A percentile compares a stretch with the other conserved stretches of the same genome.
phyloP scores from a whole-genome alignment of 768 basidiomycete species.

The Cystofilobasidium macerans region DNA sequence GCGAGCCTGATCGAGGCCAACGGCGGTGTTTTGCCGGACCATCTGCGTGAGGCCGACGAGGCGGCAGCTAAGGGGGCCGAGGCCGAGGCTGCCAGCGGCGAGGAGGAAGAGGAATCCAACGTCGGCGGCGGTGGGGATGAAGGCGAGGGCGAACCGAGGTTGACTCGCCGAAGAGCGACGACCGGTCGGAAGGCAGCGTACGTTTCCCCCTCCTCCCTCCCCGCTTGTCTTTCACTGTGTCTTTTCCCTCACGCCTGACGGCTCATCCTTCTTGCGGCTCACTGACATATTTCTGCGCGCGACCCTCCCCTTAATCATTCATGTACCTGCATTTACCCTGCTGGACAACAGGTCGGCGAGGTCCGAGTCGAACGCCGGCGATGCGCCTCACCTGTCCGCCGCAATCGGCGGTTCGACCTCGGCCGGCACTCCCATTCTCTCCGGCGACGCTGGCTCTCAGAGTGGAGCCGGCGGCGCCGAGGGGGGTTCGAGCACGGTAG shows the following conservation, averaged over 20 bases:
- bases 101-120: constrained; percentile 10
- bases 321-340: not conserved
- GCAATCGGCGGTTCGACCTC: too few relatives aligned
- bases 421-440: too few relatives aligned
- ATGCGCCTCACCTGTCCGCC: too few relatives aligned
- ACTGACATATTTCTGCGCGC: too few relatives aligned
- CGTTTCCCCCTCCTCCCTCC: not conserved
- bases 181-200: not conserved
- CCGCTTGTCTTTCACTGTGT: not conserved
- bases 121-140: constrained; percentile 8
- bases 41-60: not conserved
- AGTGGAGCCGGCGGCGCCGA: too few relatives aligned
- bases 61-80: too few relatives aligned
- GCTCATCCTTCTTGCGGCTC: too few relatives aligned
- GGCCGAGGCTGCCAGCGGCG: not conserved
- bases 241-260: not conserved
- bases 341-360: not conserved
- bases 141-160: constrained; percentile 25
- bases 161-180: constrained; percentile 38
- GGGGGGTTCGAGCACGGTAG: not conserved
- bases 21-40: not conserved
- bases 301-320: too few relatives aligned
- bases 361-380: too few relatives aligned
- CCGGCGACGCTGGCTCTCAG: too few relatives aligned
- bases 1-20: constrained; percentile 27